Conservation (phyloP, 2,329 filamentous ascomycete species). For the Tolypocladium amazonense region DNA sequence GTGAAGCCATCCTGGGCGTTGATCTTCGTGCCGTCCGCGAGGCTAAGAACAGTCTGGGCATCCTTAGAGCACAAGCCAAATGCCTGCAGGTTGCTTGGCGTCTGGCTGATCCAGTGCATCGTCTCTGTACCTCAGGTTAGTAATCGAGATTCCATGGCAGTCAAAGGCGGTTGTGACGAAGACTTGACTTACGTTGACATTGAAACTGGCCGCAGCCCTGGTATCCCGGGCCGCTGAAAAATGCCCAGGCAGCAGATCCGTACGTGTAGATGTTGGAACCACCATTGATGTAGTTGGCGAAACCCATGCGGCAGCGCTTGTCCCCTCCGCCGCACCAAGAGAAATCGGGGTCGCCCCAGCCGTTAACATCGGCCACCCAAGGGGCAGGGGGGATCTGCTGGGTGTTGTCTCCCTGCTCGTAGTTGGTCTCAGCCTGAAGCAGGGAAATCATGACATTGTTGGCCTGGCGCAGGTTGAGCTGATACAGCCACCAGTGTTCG, state of each 20-base stretch:
- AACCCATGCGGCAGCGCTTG: slow-evolving; percentile 30
- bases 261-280: slow-evolving; percentile 29
- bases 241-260: slow-evolving; percentile 31
- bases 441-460: slow-evolving; percentile 38
- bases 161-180: neutral
- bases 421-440: slow-evolving; percentile 44
- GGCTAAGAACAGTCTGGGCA: slow-evolving; percentile 19
- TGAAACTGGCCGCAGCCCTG: slow-evolving; percentile 20
- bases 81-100: slow-evolving; percentile 25
- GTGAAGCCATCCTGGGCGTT: slow-evolving; percentile 19
- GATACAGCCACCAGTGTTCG: slow-evolving; percentile 49
- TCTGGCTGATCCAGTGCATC: slow-evolving; percentile 28
- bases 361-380: slow-evolving; percentile 22
- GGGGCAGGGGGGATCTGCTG: slow-evolving; percentile 24
- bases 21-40: slow-evolving; percentile 24
- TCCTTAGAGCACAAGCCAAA: slow-evolving; percentile 32
- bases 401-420: slow-evolving; percentile 21
- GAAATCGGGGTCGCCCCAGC: slow-evolving; percentile 32
- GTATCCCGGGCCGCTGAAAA: slow-evolving; percentile 29
- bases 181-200: slow-evolving; percentile 19
- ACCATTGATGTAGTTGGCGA: slow-evolving; percentile 30
- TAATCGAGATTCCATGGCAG: neutral
- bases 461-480: slow-evolving; percentile 41
- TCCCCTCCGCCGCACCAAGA: slow-evolving; percentile 24
- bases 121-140: slow-evolving; percentile 4